phyloP scores from a whole-genome alignment of 2,329 filamentous ascomycete genomes.

The Hypoxylon sp. region DNA sequence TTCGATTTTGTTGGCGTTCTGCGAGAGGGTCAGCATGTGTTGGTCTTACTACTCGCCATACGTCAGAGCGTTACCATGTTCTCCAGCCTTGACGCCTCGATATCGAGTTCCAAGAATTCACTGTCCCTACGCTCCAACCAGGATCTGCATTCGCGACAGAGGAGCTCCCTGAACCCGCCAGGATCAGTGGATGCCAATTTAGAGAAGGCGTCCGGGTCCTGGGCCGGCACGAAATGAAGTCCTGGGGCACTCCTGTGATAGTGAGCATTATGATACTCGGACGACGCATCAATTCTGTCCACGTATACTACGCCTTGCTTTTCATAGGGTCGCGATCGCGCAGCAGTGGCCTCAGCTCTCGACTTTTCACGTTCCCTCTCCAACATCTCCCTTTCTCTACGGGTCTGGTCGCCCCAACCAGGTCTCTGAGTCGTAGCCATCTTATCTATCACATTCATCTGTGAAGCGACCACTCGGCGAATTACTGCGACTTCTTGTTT shows the following conservation, averaged over 20 bases:
- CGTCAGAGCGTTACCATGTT: conserved; percentile 46
- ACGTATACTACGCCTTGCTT: conserved; percentile 36
- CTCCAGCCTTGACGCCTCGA: conserved; percentile 50
- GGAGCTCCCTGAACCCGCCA: conserved; percentile 57
- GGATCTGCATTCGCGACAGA: conserved; percentile 58
- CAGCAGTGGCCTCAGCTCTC: conserved; percentile 18
- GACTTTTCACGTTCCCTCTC: conserved; percentile 30
- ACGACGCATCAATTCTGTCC: conserved; percentile 34
- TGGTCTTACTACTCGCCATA: conserved; percentile 22
- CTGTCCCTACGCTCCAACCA: conserved; percentile 56
- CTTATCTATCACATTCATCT: conserved; percentile 27
- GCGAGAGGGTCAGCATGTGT: conserved; percentile 18
- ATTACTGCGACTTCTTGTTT: conserved; percentile 60
- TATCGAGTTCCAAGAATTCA: conserved; percentile 52
- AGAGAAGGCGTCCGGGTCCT: conserved; percentile 52
- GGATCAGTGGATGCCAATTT: conserved; percentile 57
- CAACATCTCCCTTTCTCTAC: conserved; percentile 32
- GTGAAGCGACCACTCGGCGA: conserved; percentile 53
- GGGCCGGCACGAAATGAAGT: conserved; percentile 13
- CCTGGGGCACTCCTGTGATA: conserved; percentile 20
- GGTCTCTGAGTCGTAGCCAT: conserved; percentile 23
- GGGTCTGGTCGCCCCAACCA: conserved; percentile 21
- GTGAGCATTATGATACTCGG: conserved; percentile 25
- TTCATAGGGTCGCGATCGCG: conserved; percentile 30
- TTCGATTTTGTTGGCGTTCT: conserved; percentile 47